Evolutionary conservation across 2,329 filamentous ascomycete genomes (phyloP).

Genomic region (Nemania sp.): DNA sequence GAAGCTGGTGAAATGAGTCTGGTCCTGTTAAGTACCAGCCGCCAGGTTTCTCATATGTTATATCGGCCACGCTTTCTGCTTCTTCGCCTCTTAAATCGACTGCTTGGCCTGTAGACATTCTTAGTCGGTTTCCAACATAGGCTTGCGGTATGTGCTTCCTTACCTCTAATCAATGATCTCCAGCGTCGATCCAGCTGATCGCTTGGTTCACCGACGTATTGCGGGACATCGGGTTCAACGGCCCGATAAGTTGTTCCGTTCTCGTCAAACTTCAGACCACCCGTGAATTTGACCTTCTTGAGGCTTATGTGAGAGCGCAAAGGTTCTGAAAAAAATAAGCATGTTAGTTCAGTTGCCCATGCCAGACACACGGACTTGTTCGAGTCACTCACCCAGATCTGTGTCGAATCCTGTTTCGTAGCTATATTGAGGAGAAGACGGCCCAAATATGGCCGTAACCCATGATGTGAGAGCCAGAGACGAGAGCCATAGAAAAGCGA

Average conservation of each 20-base stretch:
- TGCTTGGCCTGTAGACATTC: not conserved
- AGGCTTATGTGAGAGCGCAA: not conserved
- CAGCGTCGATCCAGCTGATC: conserved; percentile 1
- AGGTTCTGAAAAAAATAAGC: not conserved
- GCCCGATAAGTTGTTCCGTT: conserved; percentile 1
- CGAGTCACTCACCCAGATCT: conserved; percentile 1
- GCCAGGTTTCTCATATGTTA: conserved; percentile 2
- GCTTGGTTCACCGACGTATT: conserved; percentile 8
- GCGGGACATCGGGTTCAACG: not conserved
- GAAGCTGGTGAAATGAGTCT: conserved; percentile 6
- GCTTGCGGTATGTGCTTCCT: not conserved
- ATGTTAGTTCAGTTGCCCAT: not conserved
- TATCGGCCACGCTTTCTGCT: not conserved
- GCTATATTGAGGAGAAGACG: not conserved
- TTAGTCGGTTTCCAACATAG: not conserved
- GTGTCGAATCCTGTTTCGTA: conserved; percentile 8
- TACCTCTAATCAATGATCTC: conserved; percentile 1
- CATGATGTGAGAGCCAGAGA: not conserved
- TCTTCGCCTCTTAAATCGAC: not conserved
- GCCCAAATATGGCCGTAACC: not conserved
- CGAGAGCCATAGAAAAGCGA: not conserved
- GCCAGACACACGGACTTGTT: not conserved
- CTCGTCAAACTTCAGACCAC: conserved; percentile 7
- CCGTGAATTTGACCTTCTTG: conserved; percentile 2
- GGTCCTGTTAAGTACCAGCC: conserved; percentile 7